Conservation (phyloP, 441 rosid species). For the Croton setiger region DNA sequence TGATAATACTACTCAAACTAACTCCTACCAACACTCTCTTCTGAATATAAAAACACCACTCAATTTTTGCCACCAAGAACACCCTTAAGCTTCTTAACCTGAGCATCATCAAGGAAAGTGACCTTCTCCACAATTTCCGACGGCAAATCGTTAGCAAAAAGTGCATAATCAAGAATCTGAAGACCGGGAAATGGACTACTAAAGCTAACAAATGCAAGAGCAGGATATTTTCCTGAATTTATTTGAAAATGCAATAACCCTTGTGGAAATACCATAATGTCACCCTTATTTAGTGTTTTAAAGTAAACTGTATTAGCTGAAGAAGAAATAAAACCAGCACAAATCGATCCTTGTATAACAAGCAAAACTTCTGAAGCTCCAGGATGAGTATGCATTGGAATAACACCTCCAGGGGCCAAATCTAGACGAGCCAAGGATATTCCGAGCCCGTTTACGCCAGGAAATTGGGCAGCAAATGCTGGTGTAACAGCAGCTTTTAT, state of each 20-base stretch:
- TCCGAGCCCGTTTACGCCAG: conserved; percentile 71
- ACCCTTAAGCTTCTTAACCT: conserved; percentile 78
- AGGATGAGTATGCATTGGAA: conserved; percentile 85
- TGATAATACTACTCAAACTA: not conserved
- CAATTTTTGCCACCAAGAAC: conserved; percentile 78
- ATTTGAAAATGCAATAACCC: conserved; percentile 71
- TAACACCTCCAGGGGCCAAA: conserved; percentile 56
- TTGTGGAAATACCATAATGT: conserved; percentile 65
- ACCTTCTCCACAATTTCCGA: conserved; percentile 43
- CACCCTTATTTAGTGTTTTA: conserved; percentile 51
- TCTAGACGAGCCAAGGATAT: conserved; percentile 72
- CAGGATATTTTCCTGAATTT: conserved; percentile 37
- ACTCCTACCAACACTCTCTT: not conserved
- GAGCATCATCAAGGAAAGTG: conserved; percentile 68
- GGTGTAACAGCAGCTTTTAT: conserved; percentile 77
- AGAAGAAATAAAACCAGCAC: conserved; percentile 69
- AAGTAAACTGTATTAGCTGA: conserved; percentile 53
- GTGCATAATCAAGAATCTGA: conserved; percentile 62
- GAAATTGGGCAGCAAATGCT: conserved; percentile 51
- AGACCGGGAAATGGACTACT: conserved; percentile 63
- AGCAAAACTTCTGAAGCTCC: conserved; percentile 57
- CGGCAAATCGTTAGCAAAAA: conserved; percentile 60
- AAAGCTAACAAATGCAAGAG: conserved; percentile 55
- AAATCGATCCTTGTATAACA: conserved; percentile 50
- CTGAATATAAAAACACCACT: conserved; percentile 1